Base-by-base conservation (phyloP, 2,329 filamentous ascomycete species). In the Colletotrichum cereale region DNA sequence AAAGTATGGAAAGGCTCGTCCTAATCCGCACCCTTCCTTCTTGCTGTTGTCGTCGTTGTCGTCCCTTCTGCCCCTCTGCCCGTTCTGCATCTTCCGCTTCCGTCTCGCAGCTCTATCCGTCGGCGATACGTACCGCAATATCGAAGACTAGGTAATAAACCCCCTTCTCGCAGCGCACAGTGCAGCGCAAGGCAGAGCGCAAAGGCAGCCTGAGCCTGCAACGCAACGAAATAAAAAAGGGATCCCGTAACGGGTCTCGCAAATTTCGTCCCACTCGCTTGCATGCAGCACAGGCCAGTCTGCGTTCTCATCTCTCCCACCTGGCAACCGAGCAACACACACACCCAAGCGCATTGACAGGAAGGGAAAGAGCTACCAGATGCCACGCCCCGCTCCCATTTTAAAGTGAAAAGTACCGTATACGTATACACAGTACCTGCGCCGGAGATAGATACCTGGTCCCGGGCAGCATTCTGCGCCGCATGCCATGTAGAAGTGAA, bases 241-340 rank as follows among this genome's bases (percentile, higher is more conserved):
- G 24, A 48, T 58, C 26, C 29, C 62, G 50, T 55, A 38, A 71
- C 61, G 61, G 70, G 70, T 72, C 70, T 72, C 31, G 70, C 47
- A 72, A 63, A 71, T 72, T 72, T 72, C 70, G 61, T 72, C 66
- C 66, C 67, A 72, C 61, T 71, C 55, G 70, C 47, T 62, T 71
- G 66, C 47, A 34, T 61, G 66, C 55, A 66, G 70, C 70, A 72
- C 70, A 52, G 70, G 29, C 70, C 66, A 72, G 42, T 31, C 42
- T 62, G 57, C 57, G 38, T 50, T 56, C 62, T 63, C 47, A 16
- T 14, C n/a, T 63, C 61, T 40, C 61, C 47, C 34, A 31, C 57
- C 61, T 69, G 62, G 62, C 53, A 66, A 69, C 66, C 36, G 52
- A 66, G 66, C 62, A 42, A 57, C 44, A 68, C 56, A 68, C 56